Evolutionary conservation across 805 yeast genomes (phyloP), one percentile per base, ranked within the genome.

Genomic region (Starmerella stellata): DNA sequence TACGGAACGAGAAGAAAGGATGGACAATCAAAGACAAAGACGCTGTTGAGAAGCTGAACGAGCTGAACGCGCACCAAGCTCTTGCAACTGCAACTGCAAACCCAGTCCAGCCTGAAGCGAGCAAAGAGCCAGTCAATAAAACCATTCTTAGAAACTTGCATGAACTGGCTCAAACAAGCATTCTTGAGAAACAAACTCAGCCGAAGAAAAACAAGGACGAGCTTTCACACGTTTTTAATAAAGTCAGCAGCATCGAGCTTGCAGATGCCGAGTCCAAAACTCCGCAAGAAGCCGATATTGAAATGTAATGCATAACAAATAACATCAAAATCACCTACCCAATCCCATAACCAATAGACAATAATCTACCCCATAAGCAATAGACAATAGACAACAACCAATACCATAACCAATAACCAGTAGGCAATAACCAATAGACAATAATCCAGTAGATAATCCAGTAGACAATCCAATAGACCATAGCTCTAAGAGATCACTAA

Each of bases 121-220:
- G 32, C 9, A 17, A 29, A 29, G 8, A 13, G 19, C 32, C 32
- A 7, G n/a, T 31, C 35, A 28, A 28, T 15, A 13, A 20, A 3
- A 23, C 18, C 4, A 24, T 30, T 7, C 17, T 39, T 11, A 16
- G 15, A n/a, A 17, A 15, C 9, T n/a, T 42, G n/a, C 19, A 32
- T 13, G 40, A 29, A 2, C 19, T 42, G 11, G 45, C 43, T 2
- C 4, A 36, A 4, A 2, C 18, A 5, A 30, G 33, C n/a, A 25
- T 25, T 25, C 29, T 25, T 13, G 29, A 25, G 29, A 25, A 25
- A 25, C 11, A 25, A 25, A 13, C n/a, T 11, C 11, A n/a, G 29
- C 29, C n/a, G 29, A 25, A 25, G 11, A 25, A 13, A 25, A n/a
- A n/a, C n/a, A n/a, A n/a, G n/a, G n/a, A n/a, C n/a, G n/a, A 25